Evolutionary conservation across 257 asterid genomes (phyloP), one percentile per base, ranked within the genome.

Genomic region (Solanum commersonii): DNA sequence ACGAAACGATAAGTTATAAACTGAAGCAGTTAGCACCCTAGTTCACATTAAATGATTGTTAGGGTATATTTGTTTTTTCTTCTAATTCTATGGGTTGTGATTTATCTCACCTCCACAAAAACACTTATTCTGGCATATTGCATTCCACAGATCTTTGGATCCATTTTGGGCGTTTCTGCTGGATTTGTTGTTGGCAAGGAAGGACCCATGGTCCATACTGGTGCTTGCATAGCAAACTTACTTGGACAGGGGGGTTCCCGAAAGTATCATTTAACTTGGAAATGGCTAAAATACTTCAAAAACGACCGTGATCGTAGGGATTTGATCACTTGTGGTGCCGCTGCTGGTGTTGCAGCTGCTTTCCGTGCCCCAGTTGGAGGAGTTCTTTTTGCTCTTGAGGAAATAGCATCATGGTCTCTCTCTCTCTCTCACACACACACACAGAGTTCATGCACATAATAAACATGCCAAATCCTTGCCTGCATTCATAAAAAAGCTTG

Each of bases 121-220:
- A 18, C 68, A 46, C 27, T 29, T 16, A 49, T 52, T 82, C 44
- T 82, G 85, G 56, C 42, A 29, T 82, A 20, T 49, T 82, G 27
- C 70, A 8, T n/a, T 82, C 84, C 83, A 84, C 92, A 97, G 99
- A 97, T 97, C 78, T 93, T 96, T 89, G 99, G 99, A 77, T 97
- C 99, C 89, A 93, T 97, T 74, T 93, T 96, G 44, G 99, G 98
- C 84, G 99, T 97, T 93, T 89, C 99, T 84, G 99, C 99, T 91
- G 99, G 99, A 91, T 95, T 97, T 90, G 97, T 95, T 89, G 98
- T 97, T 88, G 99, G 99, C 81, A 97, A 97, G 93, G 99, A 97
- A 92, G 99, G 99, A 84, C 99, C 99, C 27, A 97, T 97, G 99
- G 99, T 97, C 56, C 99, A 97, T 87, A 97, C 99, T n/a, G 99